These are phyloP conservation scores for Dalbergia cochinchinensis DNA, from an alignment of 306 rosid species.

Conservation along the genomic window DNA sequence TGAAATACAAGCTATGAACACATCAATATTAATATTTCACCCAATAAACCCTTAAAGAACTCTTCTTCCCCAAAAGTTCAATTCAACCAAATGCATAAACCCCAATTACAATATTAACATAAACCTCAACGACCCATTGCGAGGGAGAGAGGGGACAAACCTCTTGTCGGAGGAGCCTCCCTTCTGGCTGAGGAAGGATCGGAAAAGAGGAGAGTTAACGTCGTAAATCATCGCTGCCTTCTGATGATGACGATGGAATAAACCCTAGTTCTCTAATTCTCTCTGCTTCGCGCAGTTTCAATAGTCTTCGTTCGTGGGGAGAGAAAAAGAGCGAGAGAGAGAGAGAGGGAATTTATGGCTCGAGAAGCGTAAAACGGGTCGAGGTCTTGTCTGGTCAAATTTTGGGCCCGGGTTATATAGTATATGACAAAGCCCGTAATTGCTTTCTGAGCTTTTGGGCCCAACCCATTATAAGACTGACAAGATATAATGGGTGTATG, in stretches of 20 bases:
- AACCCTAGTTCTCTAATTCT: constrained; percentile 58
- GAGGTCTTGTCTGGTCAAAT: background rate
- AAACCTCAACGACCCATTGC: background rate
- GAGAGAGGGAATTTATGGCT: constrained; percentile 7
- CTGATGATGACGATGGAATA: background rate
- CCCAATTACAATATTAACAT: background rate
- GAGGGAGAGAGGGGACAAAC: constrained; percentile 46
- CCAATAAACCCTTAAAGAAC: background rate
- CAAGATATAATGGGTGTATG: too few species aligned
- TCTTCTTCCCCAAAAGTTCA: background rate
- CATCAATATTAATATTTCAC: background rate
- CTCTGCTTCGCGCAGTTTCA: background rate
- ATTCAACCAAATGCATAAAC: background rate
- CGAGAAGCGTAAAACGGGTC: background rate
- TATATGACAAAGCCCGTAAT: background rate
- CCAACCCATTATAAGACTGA: background rate
- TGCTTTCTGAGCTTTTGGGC: background rate
- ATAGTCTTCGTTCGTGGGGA: background rate
- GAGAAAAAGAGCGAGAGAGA: too few species aligned
- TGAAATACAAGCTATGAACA: background rate
- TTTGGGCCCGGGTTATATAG: background rate
- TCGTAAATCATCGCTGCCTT: constrained; percentile 83
- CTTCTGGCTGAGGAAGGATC: constrained; percentile 99
- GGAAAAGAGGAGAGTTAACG: constrained; percentile 95
- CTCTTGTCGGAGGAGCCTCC: constrained; percentile 96